These are phyloP conservation scores for Dendrocalamus sinicus DNA, from an alignment of 176 grass and related monocot genomes.

Conservation along the genomic window DNA sequence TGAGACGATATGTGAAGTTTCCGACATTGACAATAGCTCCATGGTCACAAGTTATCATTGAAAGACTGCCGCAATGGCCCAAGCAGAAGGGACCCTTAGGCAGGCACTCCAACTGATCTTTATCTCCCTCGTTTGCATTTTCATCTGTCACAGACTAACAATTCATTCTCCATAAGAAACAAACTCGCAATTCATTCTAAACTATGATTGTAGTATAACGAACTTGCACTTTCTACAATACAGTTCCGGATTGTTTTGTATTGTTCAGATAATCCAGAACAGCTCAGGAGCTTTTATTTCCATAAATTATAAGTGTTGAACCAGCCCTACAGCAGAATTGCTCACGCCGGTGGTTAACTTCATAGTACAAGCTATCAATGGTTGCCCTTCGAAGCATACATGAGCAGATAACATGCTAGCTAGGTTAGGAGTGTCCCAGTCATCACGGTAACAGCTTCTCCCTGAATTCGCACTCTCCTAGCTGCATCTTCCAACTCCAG, in stretches of 20 bases:
- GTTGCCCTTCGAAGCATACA: not conserved
- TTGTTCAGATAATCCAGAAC: too few relatives aligned
- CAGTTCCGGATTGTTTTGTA: too few relatives aligned
- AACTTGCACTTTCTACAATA: too few relatives aligned
- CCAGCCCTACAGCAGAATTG: too few relatives aligned
- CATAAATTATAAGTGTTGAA: too few relatives aligned
- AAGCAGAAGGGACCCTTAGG: not conserved
- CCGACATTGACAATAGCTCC: not conserved
- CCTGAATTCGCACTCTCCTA: conserved; percentile 62
- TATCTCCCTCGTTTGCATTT: not conserved
- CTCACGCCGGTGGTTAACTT: too few relatives aligned
- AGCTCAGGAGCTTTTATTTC: too few relatives aligned
- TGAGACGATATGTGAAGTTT: not conserved
- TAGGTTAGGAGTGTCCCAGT: conserved; percentile 54
- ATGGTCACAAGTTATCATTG: not conserved
- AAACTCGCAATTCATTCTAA: not conserved
- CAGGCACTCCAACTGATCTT: not conserved
- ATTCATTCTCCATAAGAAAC: not conserved
- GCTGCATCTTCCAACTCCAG: conserved; percentile 56
- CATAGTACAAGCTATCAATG: too few relatives aligned
- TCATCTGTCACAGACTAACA: not conserved
- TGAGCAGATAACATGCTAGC: not conserved
- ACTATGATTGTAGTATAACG: too few relatives aligned
- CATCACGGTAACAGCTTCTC: conserved; percentile 80
- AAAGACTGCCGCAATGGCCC: not conserved